Evolutionary conservation across 805 yeast species (phyloP).

Genomic region (Wickerhamiella galacta): DNA sequence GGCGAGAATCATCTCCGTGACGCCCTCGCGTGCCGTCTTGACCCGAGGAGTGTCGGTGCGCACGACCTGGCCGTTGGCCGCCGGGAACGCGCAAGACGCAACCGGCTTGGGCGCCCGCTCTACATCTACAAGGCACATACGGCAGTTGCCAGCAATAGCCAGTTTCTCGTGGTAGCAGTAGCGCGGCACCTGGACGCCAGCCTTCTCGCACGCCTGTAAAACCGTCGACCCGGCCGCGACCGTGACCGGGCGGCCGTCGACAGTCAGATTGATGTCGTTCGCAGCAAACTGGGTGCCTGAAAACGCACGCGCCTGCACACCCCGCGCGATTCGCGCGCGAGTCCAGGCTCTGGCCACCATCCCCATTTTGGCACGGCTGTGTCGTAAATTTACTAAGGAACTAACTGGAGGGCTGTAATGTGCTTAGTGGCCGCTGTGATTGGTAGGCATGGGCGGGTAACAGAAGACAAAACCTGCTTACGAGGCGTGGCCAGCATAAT

Average conservation of each 20-base stretch:
- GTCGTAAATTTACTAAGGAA: too few relatives aligned
- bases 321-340: not conserved
- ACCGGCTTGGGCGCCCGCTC: slow-evolving; percentile 81
- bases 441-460: not conserved
- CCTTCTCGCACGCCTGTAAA: slow-evolving; percentile 82
- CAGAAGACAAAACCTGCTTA: not conserved
- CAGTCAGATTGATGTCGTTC: slow-evolving; percentile 36
- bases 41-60: slow-evolving; percentile 64
- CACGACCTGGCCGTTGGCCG: slow-evolving; percentile 77
- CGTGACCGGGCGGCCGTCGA: slow-evolving; percentile 56
- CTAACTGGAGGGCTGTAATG: too few relatives aligned
- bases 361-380: not conserved
- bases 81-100: slow-evolving; percentile 87
- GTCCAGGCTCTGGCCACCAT: not conserved
- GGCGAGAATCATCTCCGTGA: slow-evolving; percentile 72
- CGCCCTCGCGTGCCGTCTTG: slow-evolving; percentile 74
- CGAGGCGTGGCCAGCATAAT: slow-evolving; percentile 1
- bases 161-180: slow-evolving; percentile 85
- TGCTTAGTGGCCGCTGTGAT: not conserved
- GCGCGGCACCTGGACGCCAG: slow-evolving; percentile 75
- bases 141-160: slow-evolving; percentile 83
- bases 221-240: slow-evolving; percentile 79
- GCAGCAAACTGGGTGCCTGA: not conserved
- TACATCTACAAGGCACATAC: slow-evolving; percentile 83
- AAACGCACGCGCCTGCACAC: not conserved